A percentile compares a stretch with the other conserved stretches of the same genome.
Conservation (phyloP, 2,329 filamentous ascomycete genomes). For the Xylariaceae sp. region DNA sequence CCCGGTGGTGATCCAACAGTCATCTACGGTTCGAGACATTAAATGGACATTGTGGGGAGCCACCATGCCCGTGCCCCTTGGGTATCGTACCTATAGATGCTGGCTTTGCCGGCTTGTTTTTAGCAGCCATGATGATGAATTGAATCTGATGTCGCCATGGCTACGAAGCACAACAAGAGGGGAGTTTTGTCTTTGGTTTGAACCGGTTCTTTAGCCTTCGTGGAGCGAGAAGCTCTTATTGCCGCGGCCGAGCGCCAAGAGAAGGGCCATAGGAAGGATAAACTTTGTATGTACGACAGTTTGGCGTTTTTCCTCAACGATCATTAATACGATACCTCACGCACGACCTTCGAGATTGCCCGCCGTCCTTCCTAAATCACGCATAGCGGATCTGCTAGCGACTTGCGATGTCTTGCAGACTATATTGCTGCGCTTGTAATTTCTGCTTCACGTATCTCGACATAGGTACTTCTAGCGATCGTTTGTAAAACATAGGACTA, state of each 20-base stretch:
- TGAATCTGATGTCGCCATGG: slow-evolving; percentile 30
- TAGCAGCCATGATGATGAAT: slow-evolving; percentile 32
- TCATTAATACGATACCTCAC: slow-evolving; percentile 42
- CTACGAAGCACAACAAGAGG: slow-evolving; percentile 15
- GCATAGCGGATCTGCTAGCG: too few species aligned
- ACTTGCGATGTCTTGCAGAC: too few species aligned
- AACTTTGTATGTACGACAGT: slow-evolving; percentile 44
- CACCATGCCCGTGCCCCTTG: slow-evolving; percentile 19
- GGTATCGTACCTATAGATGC: slow-evolving; percentile 21
- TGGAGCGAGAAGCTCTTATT: slow-evolving; percentile 29
- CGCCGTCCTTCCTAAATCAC: background rate
- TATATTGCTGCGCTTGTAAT: background rate
- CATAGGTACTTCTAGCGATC: background rate
- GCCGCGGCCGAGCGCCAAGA: slow-evolving; percentile 15
- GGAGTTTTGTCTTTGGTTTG: slow-evolving; percentile 28
- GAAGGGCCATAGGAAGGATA: slow-evolving; percentile 25
- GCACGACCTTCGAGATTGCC: slow-evolving; percentile 22
- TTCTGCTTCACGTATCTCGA: background rate
- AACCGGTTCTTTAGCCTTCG: slow-evolving; percentile 31
- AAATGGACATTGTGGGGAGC: slow-evolving; percentile 27
- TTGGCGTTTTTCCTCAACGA: slow-evolving; percentile 38
- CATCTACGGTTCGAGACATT: slow-evolving; percentile 39
- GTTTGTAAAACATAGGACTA: background rate
- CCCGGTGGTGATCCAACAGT: slow-evolving; percentile 31
- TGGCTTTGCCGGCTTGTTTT: slow-evolving; percentile 31